A percentile compares a stretch with the other conserved stretches of the same genome.
phyloP scores from a whole-genome alignment of 2,329 filamentous ascomycete species.

The Alternaria incomplexa region DNA sequence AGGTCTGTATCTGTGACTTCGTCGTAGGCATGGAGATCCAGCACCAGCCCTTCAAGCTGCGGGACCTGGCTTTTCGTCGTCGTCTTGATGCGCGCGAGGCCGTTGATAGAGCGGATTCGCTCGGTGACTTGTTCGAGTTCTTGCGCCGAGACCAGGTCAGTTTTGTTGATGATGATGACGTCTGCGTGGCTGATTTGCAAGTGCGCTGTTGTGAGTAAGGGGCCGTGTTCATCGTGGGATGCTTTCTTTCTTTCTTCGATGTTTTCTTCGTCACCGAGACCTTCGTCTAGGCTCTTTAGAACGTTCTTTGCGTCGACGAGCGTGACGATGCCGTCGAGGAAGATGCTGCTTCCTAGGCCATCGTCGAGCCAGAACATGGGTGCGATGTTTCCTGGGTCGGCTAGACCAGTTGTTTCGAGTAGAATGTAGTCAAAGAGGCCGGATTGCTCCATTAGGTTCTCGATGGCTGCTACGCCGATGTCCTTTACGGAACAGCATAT shows the following conservation, averaged over 20 bases:
- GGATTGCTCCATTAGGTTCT: constrained; percentile 91
- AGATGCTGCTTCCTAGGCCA: constrained; percentile 91
- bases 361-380: constrained; percentile 98
- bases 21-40: constrained; percentile 94
- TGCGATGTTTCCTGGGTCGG: constrained; percentile 93
- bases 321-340: constrained; percentile 95
- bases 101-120: constrained; percentile 85
- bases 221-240: constrained; percentile 60
- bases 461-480: constrained; percentile 90
- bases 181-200: constrained; percentile 97
- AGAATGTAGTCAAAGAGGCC: constrained; percentile 97
- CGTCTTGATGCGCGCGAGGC: constrained; percentile 80
- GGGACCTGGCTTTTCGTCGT: constrained; percentile 83
- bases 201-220: constrained; percentile 87
- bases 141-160: constrained; percentile 75
- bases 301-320: constrained; percentile 96
- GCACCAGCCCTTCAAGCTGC: constrained; percentile 79
- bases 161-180: constrained; percentile 92
- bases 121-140: constrained; percentile 73
- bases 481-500: constrained; percentile 99
- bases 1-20: constrained; percentile 69
- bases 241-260: constrained; percentile 55
- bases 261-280: constrained; percentile 51
- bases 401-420: constrained; percentile 92
- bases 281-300: constrained; percentile 77